A percentile compares a stretch with the other conserved stretches of the same genome.
phyloP scores from a whole-genome alignment of 1,284 basidiomycete genomes.

The Trichosporon faecale region DNA sequence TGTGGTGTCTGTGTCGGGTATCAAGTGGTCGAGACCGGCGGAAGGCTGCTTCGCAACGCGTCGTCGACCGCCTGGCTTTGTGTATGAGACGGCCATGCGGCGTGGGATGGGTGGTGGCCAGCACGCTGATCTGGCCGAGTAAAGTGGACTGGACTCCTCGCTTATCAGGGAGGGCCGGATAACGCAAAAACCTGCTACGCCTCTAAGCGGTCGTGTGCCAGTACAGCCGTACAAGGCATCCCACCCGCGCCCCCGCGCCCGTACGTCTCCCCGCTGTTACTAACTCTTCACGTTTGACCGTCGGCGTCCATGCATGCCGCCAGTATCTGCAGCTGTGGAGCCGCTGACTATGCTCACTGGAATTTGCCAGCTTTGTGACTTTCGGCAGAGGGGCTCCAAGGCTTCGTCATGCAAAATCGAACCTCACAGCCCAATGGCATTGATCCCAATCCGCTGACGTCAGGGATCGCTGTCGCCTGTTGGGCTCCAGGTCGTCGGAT shows the following conservation, averaged over 20 bases:
- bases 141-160: neutral
- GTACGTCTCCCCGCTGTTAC: neutral
- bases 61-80: constrained; percentile 1
- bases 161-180: neutral
- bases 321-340: neutral
- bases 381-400: neutral
- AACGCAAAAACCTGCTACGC: neutral
- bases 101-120: constrained; percentile 9
- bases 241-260: neutral
- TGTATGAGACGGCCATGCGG: constrained; percentile 3
- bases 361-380: neutral
- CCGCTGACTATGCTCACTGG: neutral
- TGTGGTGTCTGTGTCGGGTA: neutral
- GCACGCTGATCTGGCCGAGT: neutral
- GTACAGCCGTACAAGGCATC: neutral
- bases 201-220: neutral
- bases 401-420: neutral
- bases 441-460: neutral
- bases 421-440: neutral
- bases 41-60: constrained; percentile 3
- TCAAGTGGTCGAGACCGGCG: neutral
- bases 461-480: neutral
- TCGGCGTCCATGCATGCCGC: neutral
- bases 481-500: neutral
- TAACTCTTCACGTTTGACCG: neutral